Evolutionary conservation across 257 asterid genomes (phyloP).

Genomic region (Anisodus acutangulus): DNA sequence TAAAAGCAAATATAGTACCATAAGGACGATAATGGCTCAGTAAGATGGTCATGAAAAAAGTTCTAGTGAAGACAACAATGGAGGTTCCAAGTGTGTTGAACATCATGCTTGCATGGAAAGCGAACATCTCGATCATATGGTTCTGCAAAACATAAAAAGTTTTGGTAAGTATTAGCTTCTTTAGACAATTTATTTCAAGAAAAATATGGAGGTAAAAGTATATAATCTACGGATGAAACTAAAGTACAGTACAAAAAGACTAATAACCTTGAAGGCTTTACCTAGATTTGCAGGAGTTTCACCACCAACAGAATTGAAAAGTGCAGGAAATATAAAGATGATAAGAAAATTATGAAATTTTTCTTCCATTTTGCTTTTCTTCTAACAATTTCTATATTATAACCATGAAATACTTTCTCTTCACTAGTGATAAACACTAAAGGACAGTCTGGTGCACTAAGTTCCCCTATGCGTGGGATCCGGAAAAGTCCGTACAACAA

Average conservation of each 20-base stretch:
- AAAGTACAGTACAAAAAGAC: constrained; percentile 14
- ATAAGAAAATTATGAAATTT: no score
- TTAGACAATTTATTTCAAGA: constrained; percentile 11
- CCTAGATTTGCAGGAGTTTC: constrained; percentile 80
- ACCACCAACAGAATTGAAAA: constrained; percentile 45
- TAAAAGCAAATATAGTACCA: constrained; percentile 95
- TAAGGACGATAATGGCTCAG: constrained; percentile 94
- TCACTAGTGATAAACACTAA: no score
- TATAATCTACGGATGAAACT: neutral
- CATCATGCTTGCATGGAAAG: constrained; percentile 97
- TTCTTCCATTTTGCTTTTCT: no score
- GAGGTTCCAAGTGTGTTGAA: constrained; percentile 95
- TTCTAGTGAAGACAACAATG: constrained; percentile 87
- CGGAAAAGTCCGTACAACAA: no score
- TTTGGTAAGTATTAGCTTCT: constrained; percentile 34
- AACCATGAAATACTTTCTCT: no score
- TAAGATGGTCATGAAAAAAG: constrained; percentile 92
- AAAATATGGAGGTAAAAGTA: neutral
- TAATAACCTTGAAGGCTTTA: constrained; percentile 81
- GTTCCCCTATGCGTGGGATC: no score
- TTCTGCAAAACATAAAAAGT: constrained; percentile 60
- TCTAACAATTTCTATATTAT: no score
- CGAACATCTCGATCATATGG: constrained; percentile 98
- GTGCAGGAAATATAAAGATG: no score
- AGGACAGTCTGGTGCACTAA: no score